Evolutionary conservation across 352 stramenopile species (phyloP).

Genomic region (Pythium monospermum): DNA sequence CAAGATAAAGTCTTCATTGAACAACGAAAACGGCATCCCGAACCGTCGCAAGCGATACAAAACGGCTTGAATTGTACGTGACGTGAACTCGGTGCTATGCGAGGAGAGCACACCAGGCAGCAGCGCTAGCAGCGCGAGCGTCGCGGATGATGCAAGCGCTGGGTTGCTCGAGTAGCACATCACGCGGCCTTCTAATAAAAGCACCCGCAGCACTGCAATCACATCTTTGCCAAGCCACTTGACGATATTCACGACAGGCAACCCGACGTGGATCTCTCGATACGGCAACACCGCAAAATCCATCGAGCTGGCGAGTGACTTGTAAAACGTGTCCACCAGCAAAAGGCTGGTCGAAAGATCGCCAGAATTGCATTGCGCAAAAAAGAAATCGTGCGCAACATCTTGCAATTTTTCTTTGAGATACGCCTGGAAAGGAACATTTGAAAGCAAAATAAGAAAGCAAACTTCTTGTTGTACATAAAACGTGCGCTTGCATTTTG

Average conservation of each 20-base stretch:
- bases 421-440: slow-evolving; percentile 35
- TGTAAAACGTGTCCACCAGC: slow-evolving; percentile 30
- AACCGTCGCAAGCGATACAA: slow-evolving; percentile 34
- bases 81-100: slow-evolving; percentile 27
- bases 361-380: slow-evolving; percentile 18
- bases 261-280: slow-evolving; percentile 26
- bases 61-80: slow-evolving; percentile 35
- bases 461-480: slow-evolving; percentile 43
- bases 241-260: slow-evolving; percentile 47
- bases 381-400: slow-evolving; percentile 30
- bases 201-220: slow-evolving; percentile 54
- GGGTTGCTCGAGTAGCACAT: slow-evolving; percentile 67
- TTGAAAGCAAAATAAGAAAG: slow-evolving; percentile 47
- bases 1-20: slow-evolving; percentile 31
- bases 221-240: slow-evolving; percentile 50
- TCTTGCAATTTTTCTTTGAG: slow-evolving; percentile 33
- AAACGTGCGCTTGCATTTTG: slow-evolving; percentile 25
- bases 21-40: slow-evolving; percentile 42
- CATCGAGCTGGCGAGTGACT: slow-evolving; percentile 6
- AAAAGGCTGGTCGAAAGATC: slow-evolving; percentile 18
- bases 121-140: slow-evolving; percentile 48
- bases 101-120: slow-evolving; percentile 45
- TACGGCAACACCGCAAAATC: slow-evolving; percentile 41
- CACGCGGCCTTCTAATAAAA: slow-evolving; percentile 72
- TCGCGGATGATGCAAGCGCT: slow-evolving; percentile 43